Percentiles rank a stretch among this genome's conserved stretches.
phyloP scores from a whole-genome alignment of 768 basidiomycete genomes.

The Harrya chromipes region DNA sequence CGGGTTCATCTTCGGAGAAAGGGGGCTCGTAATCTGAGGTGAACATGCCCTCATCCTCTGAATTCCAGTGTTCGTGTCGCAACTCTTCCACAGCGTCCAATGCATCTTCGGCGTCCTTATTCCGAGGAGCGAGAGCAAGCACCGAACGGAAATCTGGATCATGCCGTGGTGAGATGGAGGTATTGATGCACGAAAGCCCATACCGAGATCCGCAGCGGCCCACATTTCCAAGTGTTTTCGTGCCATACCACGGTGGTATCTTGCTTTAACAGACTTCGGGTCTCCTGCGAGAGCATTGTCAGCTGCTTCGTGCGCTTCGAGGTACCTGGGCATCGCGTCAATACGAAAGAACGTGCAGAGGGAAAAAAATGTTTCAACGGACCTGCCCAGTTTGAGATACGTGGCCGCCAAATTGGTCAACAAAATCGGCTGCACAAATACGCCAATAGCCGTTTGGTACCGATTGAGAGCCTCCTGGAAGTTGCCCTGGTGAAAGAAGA shows the following conservation, averaged over 20 bases:
- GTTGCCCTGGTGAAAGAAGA: slow-evolving; percentile 36
- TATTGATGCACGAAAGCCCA: background rate
- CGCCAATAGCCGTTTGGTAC: slow-evolving; percentile 39
- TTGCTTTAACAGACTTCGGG: slow-evolving; percentile 33
- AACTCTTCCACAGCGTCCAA: slow-evolving; percentile 9
- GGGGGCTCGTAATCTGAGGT: slow-evolving; percentile 17
- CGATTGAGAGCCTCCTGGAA: slow-evolving; percentile 37
- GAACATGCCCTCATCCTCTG: too few relatives aligned
- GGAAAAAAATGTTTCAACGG: background rate
- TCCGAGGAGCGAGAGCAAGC: slow-evolving; percentile 27
- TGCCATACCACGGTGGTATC: slow-evolving; percentile 35
- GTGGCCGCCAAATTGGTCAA: slow-evolving; percentile 42
- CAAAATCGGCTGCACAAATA: slow-evolving; percentile 31
- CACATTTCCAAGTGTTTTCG: slow-evolving; percentile 26
- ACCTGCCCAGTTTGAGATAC: slow-evolving; percentile 42
- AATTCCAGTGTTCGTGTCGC: too few relatives aligned
- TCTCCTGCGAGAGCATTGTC: slow-evolving; percentile 27
- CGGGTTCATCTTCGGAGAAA: slow-evolving; percentile 23
- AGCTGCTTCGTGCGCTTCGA: slow-evolving; percentile 30
- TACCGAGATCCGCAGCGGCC: slow-evolving; percentile 24
- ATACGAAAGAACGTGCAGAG: background rate
- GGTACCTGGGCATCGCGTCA: slow-evolving; percentile 16
- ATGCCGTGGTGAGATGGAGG: background rate
- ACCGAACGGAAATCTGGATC: slow-evolving; percentile 28
- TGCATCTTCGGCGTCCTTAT: slow-evolving; percentile 16